Conservation (phyloP, 1,284 basidiomycete genomes). For the Golubevia pallescens region DNA sequence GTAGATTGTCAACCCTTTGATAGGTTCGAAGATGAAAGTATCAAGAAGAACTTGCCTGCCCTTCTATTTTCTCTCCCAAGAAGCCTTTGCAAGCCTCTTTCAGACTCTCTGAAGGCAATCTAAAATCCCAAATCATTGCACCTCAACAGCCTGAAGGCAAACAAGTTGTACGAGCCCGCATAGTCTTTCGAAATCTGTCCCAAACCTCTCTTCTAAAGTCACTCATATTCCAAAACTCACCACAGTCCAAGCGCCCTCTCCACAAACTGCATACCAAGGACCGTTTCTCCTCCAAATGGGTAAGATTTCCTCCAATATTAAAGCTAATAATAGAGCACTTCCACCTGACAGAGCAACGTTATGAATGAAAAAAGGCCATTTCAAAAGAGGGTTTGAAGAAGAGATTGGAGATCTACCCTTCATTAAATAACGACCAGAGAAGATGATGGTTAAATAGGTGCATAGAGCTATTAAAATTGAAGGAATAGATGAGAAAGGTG, state of each 20-base stretch:
- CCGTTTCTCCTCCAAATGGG: conserved; percentile 39
- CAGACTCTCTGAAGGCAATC: no score
- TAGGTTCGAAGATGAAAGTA: no score
- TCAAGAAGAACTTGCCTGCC: no score
- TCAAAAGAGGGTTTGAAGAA: conserved; percentile 58
- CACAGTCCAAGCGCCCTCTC: conserved; percentile 79
- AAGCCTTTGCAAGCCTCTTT: no score
- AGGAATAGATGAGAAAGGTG: conserved; percentile 49
- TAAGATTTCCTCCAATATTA: conserved; percentile 77
- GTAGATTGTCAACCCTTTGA: no score
- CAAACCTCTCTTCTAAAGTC: no score
- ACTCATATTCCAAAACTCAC: no score
- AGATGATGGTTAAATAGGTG: conserved; percentile 86
- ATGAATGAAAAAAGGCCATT: conserved; percentile 86
- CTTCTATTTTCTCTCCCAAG: no score
- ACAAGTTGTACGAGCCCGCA: neutral
- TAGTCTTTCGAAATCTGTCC: no score
- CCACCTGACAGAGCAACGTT: conserved; percentile 86
- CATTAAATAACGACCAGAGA: conserved; percentile 85
- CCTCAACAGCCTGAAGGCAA: conserved; percentile 5
- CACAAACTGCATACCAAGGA: conserved; percentile 75
- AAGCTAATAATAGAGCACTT: conserved; percentile 77
- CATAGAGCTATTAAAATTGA: conserved; percentile 68
- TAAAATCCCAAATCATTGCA: no score
- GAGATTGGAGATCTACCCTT: conserved; percentile 66